Evolutionary conservation across 345 rosid genomes (phyloP).

Genomic region (Turnera subulata): DNA sequence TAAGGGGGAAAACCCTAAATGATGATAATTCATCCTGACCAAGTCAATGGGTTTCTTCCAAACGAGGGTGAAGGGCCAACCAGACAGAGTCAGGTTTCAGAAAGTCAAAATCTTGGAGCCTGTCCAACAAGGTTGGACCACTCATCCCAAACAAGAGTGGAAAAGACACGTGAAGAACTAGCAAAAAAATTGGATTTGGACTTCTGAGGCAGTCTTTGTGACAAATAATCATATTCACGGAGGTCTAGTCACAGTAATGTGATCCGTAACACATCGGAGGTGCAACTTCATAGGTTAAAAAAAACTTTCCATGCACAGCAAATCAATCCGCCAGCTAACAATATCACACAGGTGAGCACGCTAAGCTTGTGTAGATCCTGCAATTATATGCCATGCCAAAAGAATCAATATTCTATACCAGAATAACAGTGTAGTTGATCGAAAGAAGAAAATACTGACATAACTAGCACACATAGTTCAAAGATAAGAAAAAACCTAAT

Average conservation of each 20-base stretch:
- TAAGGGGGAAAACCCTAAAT: neutral
- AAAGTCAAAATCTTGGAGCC: too few relatives aligned
- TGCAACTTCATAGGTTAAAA: conserved; percentile 46
- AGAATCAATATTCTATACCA: conserved; percentile 48
- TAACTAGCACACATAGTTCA: conserved; percentile 16
- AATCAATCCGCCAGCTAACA: conserved; percentile 72
- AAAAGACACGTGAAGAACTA: neutral
- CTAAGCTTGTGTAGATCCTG: conserved; percentile 69
- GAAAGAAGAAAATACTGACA: conserved; percentile 26
- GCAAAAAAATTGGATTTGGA: neutral
- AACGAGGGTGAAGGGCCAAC: conserved; percentile 1
- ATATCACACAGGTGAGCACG: conserved; percentile 58
- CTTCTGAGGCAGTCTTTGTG: conserved; percentile 22
- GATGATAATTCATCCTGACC: conserved; percentile 5
- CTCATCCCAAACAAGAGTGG: conserved; percentile 7
- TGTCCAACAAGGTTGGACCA: conserved; percentile 1
- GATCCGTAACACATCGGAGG: conserved; percentile 36
- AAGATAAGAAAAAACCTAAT: conserved; percentile 15
- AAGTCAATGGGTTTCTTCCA: conserved; percentile 15
- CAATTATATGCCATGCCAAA: conserved; percentile 77
- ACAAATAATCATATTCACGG: conserved; percentile 22
- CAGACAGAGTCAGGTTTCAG: too few relatives aligned
- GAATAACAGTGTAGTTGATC: conserved; percentile 33
- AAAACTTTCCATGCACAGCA: conserved; percentile 73
- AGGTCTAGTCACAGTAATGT: conserved; percentile 27